These are phyloP conservation scores for Exsudoporus frostii DNA, from an alignment of 768 basidiomycete species.

Conservation along the genomic window DNA sequence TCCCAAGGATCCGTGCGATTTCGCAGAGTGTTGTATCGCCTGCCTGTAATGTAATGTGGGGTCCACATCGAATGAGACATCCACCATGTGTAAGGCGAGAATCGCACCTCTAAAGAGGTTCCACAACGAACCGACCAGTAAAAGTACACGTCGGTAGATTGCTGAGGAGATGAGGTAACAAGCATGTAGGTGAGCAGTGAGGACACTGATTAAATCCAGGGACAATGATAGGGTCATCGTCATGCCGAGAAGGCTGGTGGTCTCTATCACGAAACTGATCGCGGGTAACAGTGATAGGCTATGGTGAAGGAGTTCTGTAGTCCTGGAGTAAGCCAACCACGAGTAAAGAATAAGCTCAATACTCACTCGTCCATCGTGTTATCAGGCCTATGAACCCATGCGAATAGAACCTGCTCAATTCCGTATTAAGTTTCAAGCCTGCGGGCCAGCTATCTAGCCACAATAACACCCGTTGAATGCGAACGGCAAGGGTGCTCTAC, in stretches of 20 bases:
- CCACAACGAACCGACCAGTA: constrained; percentile 67
- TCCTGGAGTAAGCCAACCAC: constrained; percentile 3
- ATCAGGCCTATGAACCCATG: constrained; percentile 65
- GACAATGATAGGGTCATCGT: constrained; percentile 66
- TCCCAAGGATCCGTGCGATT: constrained; percentile 87
- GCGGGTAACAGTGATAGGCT: constrained; percentile 21
- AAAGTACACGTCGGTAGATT: constrained; percentile 60
- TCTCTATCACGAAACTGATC: constrained; percentile 34
- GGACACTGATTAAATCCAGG: constrained; percentile 60
- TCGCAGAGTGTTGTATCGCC: constrained; percentile 82
- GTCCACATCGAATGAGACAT: background rate
- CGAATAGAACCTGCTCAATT: constrained; percentile 85
- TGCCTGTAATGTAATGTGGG: constrained; percentile 55
- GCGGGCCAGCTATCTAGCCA: constrained; percentile 98
- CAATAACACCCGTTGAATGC: constrained; percentile 50
- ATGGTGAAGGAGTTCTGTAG: constrained; percentile 20
- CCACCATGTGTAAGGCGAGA: background rate
- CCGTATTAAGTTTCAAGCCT: constrained; percentile 93
- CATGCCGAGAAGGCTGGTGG: constrained; percentile 42
- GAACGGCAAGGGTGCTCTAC: constrained; percentile 27
- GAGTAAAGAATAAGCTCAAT: background rate
- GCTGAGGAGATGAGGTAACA: constrained; percentile 62
- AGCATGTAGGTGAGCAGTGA: constrained; percentile 70
- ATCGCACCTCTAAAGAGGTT: constrained; percentile 82
- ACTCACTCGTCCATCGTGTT: constrained; percentile 70